Evolutionary conservation across 441 rosid genomes (phyloP), one percentile per base, ranked within the genome.

Genomic region (Kokia cookei): DNA sequence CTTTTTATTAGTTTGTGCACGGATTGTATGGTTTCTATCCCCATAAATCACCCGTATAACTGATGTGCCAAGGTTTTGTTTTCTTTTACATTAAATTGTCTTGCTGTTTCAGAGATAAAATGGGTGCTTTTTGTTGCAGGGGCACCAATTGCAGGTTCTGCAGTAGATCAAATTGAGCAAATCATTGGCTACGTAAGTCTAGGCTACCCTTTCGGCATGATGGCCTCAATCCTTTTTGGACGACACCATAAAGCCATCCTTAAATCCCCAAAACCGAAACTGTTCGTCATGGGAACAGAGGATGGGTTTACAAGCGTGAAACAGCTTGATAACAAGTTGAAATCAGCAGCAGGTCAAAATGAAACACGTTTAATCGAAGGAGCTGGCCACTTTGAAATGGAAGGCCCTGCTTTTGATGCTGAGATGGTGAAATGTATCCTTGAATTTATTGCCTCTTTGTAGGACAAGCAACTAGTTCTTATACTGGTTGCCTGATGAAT

Each of bases 131-230:
- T 63, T 69, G 66, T 50, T 64, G 55, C 89, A 96, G 97, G 99
- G 72, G 96, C 99, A 42, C 93, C 97, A 9, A 90, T 96, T 43
- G 93, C 97, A 43, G 99, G 98, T 53, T 92, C 99, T 14, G 97
- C 97, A 6, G 92, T 90, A 22, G 90, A 93, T 40, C 85, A 92
- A 82, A 73, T 96, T 14, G 84, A 90, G 65, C 86, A 90, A 78
- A 95, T 89, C 14, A 87, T 88, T n/a, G 99, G 96, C 60, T 93
- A 92, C 45, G 88, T 90, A 43, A 91, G 99, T 79, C 55, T 93
- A n/a, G 99, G 97, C 11, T 96, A 92, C 83, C 97, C 98, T 4
- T 96, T 93, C 35, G 97, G 97, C 61, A 76, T 88, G 80, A 61
- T 82, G 69, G 96, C 98, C 48, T 93, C 97, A 0, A 76, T 93